Conservation (phyloP, 2,329 filamentous ascomycete species). For the Venturia pyrina region DNA sequence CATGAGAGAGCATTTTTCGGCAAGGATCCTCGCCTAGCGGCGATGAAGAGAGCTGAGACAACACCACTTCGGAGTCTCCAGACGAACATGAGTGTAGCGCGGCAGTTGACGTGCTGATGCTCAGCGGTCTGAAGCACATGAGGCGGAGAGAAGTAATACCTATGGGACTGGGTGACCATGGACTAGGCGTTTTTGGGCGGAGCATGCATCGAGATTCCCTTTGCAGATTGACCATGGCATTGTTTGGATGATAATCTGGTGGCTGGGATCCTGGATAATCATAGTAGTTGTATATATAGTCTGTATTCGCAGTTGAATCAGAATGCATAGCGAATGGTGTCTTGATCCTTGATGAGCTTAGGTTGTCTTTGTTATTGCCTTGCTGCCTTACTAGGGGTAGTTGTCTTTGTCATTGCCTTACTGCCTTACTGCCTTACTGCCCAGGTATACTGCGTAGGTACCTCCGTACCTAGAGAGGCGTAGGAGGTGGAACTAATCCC, state of each 20-base stretch:
- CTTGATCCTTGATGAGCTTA: background rate
- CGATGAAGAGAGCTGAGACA: background rate
- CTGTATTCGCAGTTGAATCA: background rate
- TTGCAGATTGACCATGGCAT: background rate
- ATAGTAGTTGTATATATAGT: background rate
- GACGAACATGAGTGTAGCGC: background rate
- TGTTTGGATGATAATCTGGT: background rate
- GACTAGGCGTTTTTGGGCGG: background rate
- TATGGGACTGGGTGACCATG: background rate
- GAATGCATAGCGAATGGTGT: background rate
- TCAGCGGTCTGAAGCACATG: background rate
- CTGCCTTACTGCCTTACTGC: too few species aligned
- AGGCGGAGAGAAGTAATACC: background rate
- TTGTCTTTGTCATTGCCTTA: too few species aligned
- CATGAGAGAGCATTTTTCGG: background rate
- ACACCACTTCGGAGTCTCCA: background rate
- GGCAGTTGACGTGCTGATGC: background rate
- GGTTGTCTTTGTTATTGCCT: background rate
- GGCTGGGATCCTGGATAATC: background rate
- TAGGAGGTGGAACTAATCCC: too few species aligned
- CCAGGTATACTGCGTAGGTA: too few species aligned
- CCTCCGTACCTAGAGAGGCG: too few species aligned
- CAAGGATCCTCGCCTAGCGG: background rate
- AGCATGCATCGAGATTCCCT: constrained; percentile 1
- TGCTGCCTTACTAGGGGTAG: too few species aligned